Evolutionary conservation across 257 asterid genomes (phyloP).

Genomic region (Henckelia pumila): DNA sequence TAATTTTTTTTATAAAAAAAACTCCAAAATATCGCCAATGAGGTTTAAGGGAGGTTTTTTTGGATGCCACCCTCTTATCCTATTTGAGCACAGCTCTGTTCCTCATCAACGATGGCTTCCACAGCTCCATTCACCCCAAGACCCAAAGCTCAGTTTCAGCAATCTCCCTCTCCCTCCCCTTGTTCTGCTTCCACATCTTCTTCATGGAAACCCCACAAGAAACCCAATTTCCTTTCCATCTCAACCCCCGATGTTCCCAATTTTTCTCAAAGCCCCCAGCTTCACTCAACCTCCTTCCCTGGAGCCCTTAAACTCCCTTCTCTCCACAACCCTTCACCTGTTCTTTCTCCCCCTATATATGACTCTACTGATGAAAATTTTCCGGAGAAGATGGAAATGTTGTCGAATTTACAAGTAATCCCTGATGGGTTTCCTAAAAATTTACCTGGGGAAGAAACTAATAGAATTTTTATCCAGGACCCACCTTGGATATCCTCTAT

Average conservation of each 20-base stretch:
- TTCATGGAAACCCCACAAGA: slow-evolving; percentile 41
- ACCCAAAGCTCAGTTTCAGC: slow-evolving; percentile 53
- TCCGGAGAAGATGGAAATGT: slow-evolving; percentile 34
- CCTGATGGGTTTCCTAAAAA: slow-evolving; percentile 42
- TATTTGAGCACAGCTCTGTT: neutral
- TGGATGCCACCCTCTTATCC: neutral
- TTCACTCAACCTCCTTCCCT: slow-evolving; percentile 54
- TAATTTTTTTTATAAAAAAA: too few species aligned
- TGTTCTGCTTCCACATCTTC: slow-evolving; percentile 10
- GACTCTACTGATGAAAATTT: slow-evolving; percentile 59
- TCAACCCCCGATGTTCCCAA: slow-evolving; percentile 39
- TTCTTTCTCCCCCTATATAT: slow-evolving; percentile 50
- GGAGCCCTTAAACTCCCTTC: slow-evolving; percentile 60
- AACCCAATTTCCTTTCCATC: slow-evolving; percentile 34
- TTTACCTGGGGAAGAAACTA: slow-evolving; percentile 31
- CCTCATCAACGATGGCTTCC: slow-evolving; percentile 57
- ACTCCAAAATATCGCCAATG: too few species aligned
- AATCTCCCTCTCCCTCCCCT: slow-evolving; percentile 10
- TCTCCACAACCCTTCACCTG: slow-evolving; percentile 39
- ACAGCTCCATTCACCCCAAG: slow-evolving; percentile 56
- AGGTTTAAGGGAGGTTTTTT: neutral
- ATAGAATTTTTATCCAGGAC: slow-evolving; percentile 65
- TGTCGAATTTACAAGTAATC: slow-evolving; percentile 36
- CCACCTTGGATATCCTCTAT: slow-evolving; percentile 88
- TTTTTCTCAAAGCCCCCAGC: slow-evolving; percentile 35